Base-by-base conservation (phyloP, 495 filamentous ascomycete species). In the Geoglossum glabrum region DNA sequence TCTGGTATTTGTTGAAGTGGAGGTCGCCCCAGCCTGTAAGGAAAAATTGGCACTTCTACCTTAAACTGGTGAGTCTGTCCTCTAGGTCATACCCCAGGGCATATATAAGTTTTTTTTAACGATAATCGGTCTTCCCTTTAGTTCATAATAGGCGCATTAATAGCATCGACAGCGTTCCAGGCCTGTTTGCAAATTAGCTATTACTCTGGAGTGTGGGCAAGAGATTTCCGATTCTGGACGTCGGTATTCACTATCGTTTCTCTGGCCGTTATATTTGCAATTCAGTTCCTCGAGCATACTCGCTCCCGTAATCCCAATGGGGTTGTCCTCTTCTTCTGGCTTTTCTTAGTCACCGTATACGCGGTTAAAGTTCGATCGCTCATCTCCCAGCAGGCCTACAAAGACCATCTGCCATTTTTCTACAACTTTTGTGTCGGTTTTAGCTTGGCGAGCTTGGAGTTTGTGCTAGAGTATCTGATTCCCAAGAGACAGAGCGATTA, bases 21-120 rank as follows among this genome's bases (percentile, higher is more conserved):
- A 73, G 73, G 57, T 63, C 71, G 28, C 75, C 82, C 31, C 75
- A 76, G 43, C 78, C 77, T 0, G 77, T 92, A 23, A 69, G 75
- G 33, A 92, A 87, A 72, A 84, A 95, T 69, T 95, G 89, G 90
- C 90, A 93, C 67, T 97, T 96, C 68, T 95, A 87, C 74, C 73
- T 79, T 13, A 97, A 97, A 67, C 74, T 95, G 75, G 86, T 92
- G 65, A 61, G 84, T 72, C 40, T 17, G 52, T 23, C 49, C 26
- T 31, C 30, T 31, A 50, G 10, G 43, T 43, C 21, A n/a, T 17
- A 25, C 26, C 9, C 34, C 25, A 31, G 27, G 25, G 51, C 45
- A 0, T 56, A n/a, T 58, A n/a, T 15, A 31, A 63, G 52, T 65
- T 69, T 65, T 63, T 21, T 6, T 6, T 19, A 36, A 43, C 11